Evolutionary conservation across 78 protist species (phyloP).

Genomic region (Trichosphaerium sp.): DNA sequence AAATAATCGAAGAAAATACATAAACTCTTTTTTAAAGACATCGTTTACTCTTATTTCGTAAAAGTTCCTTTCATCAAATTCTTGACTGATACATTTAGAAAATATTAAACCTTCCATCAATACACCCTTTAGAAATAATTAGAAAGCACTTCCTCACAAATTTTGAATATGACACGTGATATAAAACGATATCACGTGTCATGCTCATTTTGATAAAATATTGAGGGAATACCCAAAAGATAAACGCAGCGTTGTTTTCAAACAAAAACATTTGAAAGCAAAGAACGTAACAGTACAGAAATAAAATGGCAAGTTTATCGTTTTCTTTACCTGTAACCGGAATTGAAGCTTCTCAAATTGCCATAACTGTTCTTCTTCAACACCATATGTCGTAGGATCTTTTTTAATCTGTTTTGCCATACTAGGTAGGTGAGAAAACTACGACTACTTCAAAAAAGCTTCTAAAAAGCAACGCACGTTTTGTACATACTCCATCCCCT

Average conservation of each 20-base stretch:
- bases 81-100: slow-evolving; percentile 11
- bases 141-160: no score
- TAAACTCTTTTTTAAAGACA: slow-evolving; percentile 27
- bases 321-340: neutral
- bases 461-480: slow-evolving; percentile 12
- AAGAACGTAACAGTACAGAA: neutral
- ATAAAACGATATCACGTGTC: neutral
- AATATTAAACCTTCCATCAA: slow-evolving; percentile 34
- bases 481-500: slow-evolving; percentile 30
- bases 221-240: neutral
- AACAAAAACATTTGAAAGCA: no score
- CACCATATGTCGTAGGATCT: slow-evolving; percentile 34
- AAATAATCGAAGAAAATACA: slow-evolving; percentile 1
- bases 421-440: slow-evolving; percentile 2
- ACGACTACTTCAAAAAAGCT: neutral
- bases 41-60: slow-evolving; percentile 6
- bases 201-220: neutral
- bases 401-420: slow-evolving; percentile 44
- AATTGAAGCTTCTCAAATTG: slow-evolving; percentile 34
- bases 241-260: no score
- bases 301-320: neutral
- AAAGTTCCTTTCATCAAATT: slow-evolving; percentile 13
- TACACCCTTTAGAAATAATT: slow-evolving; percentile 29
- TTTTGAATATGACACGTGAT: slow-evolving; percentile 1
- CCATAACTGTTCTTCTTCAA: slow-evolving; percentile 20